Evolutionary conservation across 805 yeast genomes (phyloP), one percentile per base, ranked within the genome.

Genomic region (Candida patagonica): DNA sequence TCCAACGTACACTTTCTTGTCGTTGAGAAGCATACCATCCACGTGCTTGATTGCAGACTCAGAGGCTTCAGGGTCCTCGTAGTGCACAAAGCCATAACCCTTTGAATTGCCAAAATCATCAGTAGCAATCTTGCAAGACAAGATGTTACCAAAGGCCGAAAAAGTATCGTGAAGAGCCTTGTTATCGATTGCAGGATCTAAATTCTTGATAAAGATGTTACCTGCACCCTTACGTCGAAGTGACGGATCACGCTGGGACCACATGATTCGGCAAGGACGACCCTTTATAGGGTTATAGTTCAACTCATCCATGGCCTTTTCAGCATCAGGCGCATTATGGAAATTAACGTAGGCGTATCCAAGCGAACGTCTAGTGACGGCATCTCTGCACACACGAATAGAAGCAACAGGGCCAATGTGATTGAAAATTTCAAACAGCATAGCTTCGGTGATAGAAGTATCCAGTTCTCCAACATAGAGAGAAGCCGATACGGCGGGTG

Each of bases 241-340:
- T 47, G 95, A 75, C 51, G 98, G 97, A 65, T 92, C 97, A 71
- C 97, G 86, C 74, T 92, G 97, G 53, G 96, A 87, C 96, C 97
- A 87, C 97, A 92, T 92, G 72, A 92, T 89, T 69, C 98, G 86
- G 71, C 96, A 87, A 58, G 96, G 87, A 60, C 81, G 85, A 60
- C 96, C 96, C 67, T 88, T 88, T 70, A 92, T 79, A 58, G 78
- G 78, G 44, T 87, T 68, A 74, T 92, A 92, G 85, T 89, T 92
- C 68, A 92, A 77, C 68, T 86, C 92, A 62, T 87, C 94, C 63
- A 92, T 72, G 48, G 98, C 98, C 60, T 74, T 79, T 70, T 80
- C 87, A 61, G 95, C 97, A 60, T 92, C 96, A 49, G 74, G 83
- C 53, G 74, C 68, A 65, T 80, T 77, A 71, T 80, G 87, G 80